Evolutionary conservation across 768 basidiomycete genomes (phyloP).

Genomic region (Naganishia kalamii): DNA sequence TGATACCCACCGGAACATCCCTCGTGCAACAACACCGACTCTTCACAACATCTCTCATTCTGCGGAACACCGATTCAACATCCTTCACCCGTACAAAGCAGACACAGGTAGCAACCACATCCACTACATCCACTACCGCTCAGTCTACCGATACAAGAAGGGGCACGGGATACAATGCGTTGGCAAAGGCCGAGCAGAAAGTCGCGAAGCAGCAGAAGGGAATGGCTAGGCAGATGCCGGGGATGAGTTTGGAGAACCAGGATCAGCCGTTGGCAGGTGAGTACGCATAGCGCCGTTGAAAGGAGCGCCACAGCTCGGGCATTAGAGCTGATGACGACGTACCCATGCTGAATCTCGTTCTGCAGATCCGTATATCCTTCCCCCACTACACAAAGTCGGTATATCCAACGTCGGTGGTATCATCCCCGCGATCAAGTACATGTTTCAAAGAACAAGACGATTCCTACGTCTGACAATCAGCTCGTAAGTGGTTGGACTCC

Average conservation of each 20-base stretch:
- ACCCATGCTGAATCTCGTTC: not conserved
- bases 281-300: not conserved
- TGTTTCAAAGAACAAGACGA: not conserved
- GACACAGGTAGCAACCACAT: not conserved
- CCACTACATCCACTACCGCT: not conserved
- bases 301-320: no score
- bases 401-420: conserved; percentile 2
- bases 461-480: not conserved
- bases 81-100: conserved; percentile 8
- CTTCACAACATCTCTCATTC: not conserved
- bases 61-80: not conserved
- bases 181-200: conserved; percentile 7
- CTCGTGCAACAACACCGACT: not conserved
- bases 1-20: not conserved
- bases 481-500: not conserved
- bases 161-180: conserved; percentile 12
- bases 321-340: not conserved
- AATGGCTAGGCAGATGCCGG: conserved; percentile 12
- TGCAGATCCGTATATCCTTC: conserved; percentile 8
- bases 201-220: conserved; percentile 14
- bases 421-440: conserved; percentile 3
- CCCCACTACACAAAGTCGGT: conserved; percentile 5
- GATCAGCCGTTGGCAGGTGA: conserved; percentile 16
- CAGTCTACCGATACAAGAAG: not conserved
- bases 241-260: conserved; percentile 16